A percentile compares a stretch with the other conserved stretches of the same genome.
phyloP scores from a whole-genome alignment of 164 flowering plant species.

The Stephania japonica region DNA sequence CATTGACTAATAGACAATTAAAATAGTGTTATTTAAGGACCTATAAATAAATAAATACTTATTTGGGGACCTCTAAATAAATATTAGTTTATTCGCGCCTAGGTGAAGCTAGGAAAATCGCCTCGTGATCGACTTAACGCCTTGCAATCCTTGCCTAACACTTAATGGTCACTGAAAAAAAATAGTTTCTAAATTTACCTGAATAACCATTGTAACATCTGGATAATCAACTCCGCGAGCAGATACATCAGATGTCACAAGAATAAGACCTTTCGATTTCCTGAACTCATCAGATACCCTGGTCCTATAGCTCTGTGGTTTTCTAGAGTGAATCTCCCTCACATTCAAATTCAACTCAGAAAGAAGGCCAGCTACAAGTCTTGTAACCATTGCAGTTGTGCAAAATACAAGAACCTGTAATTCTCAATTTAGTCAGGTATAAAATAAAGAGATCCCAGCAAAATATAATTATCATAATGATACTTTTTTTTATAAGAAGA shows the following conservation, averaged over 20 bases:
- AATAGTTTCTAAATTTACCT: conserved; percentile 39
- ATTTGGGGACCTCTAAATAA: no score
- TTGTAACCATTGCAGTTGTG: conserved; percentile 95
- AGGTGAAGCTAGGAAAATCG: no score
- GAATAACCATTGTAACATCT: conserved; percentile 93
- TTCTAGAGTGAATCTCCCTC: conserved; percentile 94
- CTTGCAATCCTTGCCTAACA: no score
- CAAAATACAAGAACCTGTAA: conserved; percentile 92
- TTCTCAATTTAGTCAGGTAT: conserved; percentile 3
- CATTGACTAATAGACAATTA: no score
- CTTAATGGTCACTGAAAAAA: no score
- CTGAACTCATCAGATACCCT: conserved; percentile 93
- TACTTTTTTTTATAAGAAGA: no score
- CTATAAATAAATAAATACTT: no score
- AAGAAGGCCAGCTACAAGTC: conserved; percentile 74
- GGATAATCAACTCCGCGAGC: conserved; percentile 99
- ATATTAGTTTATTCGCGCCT: no score
- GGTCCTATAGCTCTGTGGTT: conserved; percentile 89
- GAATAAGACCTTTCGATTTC: conserved; percentile 92
- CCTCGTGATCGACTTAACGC: no score
- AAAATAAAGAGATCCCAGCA: not conserved
- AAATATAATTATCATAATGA: not conserved
- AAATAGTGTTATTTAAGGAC: no score
- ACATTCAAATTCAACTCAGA: conserved; percentile 78
- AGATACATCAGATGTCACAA: conserved; percentile 98